Base-by-base conservation (phyloP, 2,329 filamentous ascomycete genomes). In the Delphinella strobiligena region DNA sequence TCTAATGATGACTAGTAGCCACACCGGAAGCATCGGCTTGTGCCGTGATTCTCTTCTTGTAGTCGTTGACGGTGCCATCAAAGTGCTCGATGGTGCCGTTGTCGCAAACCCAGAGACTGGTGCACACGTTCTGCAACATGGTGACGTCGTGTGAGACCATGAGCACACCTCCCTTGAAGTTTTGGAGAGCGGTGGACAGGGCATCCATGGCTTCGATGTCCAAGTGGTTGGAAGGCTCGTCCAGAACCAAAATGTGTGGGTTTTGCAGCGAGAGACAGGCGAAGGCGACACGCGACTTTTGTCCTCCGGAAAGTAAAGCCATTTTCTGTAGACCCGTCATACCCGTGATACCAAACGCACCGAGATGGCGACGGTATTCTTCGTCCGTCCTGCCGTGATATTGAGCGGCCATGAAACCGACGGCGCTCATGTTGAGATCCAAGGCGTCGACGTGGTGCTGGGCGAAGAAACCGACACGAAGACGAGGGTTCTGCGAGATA, bases 121-220 rank as follows among this genome's bases (percentile, higher is more conserved):
- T 91, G 63, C 91, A 98, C 29, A 98, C 91, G 38, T 83, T 93
- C 68, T 94, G 87, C 61, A 98, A 62, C 86, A 98, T 95, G 1
- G 91, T 96, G 39, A 98, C 91, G 59, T 98, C 91, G 81, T 98
- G 22, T 55, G 84, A 93, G 42, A 98, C 91, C 87, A 98, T 96
- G 53, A 98, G 68, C 41, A 98, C 88, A 60, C 91, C 91, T 45
- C 91, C 91, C 64, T 93, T 75, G 66, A 96, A 98, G 48, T 80
- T 75, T 51, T 78, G 74, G 51, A 98, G 69, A 12, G 91, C 91
- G 19, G 81, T 78, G 4, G 85, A 80, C 38, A 98, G 69, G 9
- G 91, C 89, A 61, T 98, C 91, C 91, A 98, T 95, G 48, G 91
- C 91, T 62, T 98, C 91, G 52, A 98, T 96, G 75, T 98, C 91